phyloP scores from a whole-genome alignment of 495 filamentous ascomycete species.

The Podospora didyma region DNA sequence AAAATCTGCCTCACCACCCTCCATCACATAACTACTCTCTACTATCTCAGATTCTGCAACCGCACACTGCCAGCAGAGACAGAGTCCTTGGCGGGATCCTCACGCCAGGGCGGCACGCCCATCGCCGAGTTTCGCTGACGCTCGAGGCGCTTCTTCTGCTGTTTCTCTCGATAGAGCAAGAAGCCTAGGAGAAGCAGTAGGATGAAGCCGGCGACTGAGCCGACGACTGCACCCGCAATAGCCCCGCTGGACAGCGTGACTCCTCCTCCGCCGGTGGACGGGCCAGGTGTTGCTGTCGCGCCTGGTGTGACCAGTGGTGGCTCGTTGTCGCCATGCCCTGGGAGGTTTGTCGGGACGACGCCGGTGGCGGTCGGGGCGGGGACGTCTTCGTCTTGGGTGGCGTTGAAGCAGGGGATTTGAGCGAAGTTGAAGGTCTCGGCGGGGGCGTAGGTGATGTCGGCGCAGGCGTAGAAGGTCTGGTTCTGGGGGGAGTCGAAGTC shows the following conservation, averaged over 20 bases:
- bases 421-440: conserved; percentile 29
- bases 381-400: conserved; percentile 25
- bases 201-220: conserved; percentile 29
- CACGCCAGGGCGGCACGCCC: conserved; percentile 12
- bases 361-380: conserved; percentile 13
- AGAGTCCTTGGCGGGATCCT: conserved; percentile 8
- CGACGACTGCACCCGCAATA: conserved; percentile 45
- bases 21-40: no score
- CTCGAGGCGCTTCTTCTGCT: neutral
- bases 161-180: neutral
- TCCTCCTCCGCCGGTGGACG: neutral
- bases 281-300: neutral
- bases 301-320: conserved; percentile 9
- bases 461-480: conserved; percentile 49
- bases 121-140: conserved; percentile 11
- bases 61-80: conserved; percentile 7
- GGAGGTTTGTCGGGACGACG: conserved; percentile 6
- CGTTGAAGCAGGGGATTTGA: conserved; percentile 46
- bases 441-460: conserved; percentile 45
- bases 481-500: conserved; percentile 43
- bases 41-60: conserved; percentile 7
- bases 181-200: neutral
- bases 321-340: conserved; percentile 7
- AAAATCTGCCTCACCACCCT: no score
- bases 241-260: conserved; percentile 35